Evolutionary conservation across 805 yeast genomes (phyloP), one percentile per base, ranked within the genome.

Genomic region (Pichia phayaonensis): DNA sequence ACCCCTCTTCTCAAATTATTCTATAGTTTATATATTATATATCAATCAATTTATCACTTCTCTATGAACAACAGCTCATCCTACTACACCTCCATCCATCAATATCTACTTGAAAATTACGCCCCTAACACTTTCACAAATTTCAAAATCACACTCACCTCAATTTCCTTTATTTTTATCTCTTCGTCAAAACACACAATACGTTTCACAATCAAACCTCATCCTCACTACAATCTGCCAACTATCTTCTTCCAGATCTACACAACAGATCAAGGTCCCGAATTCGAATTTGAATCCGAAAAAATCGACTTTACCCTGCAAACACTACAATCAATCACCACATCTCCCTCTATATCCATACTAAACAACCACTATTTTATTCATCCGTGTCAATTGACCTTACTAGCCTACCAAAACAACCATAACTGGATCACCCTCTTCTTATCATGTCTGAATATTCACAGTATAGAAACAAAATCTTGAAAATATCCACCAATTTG

Each of bases 401-500:
- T 8, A 16, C 15, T 40, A n/a, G 20, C 8, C 18, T 26, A 22
- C 8, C 26, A 21, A 21, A 22, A 12, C 2, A 40, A 40, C 8
- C 20, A 34, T n/a, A 16, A 29, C 16, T 43, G 45, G 45, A 43
- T 34, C 1, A 4, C 38, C 2, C 16, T 42, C 8, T 21, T 21
- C 16, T 18, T 42, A n/a, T 24, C 34, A 56, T 52, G 22, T 48
- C 77, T 11, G 69, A 86, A 3, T 86, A 85, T 64, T 73, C 80
- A 18, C 87, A 87, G 45, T 73, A 80, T 15, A 74, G 95, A 62
- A 72, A 85, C 27, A 86, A 84, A 59, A 80, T 83, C 0, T 71
- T 90, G 36, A 73, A 81, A 8, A 68, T 84, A 45, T 97, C 92
- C 64, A 78, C 82, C 47, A 86, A 84, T 61, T 75, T 92, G 3